Base-by-base conservation (phyloP, 2,329 filamentous ascomycete species). In the Neonectria sp. region DNA sequence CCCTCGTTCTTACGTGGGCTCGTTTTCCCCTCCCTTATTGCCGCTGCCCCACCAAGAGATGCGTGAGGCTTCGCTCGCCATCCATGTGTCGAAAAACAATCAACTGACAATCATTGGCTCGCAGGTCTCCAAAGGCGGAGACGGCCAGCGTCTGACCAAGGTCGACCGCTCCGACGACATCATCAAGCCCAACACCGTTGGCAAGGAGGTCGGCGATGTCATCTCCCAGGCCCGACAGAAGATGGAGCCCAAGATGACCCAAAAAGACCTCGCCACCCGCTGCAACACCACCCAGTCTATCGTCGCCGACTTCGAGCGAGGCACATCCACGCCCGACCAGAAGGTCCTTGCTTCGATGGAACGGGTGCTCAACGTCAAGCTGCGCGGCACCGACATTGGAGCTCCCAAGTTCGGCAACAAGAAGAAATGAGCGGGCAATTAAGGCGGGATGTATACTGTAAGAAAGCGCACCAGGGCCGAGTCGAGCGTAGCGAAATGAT, bases 161-260 rank as follows among this genome's bases (percentile, higher is more conserved):
- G 95, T 99, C 82, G 96, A 98, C 88, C 95, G 95, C 75, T 92
- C 91, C 80, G 95, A 98, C 86, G 96, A 98, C 81, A 97, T 98
- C 84, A 92, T 98, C 84, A 97, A 97, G 86, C 95, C 95, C 79
- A 97, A 97, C 86, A 97, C 94, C 53, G 87, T 98, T 66, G 94
- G 95, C 80, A 87, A 88, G 78, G 87, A 89, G 63, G 94, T 98
- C 72, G 94, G 93, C 77, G 90, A 93, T 73, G 93, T 92, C 72
- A 98, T 98, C 84, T 88, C 90, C 77, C 89, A 92, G 78, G 90
- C 93, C 63, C 93, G 96, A 72, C 91, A 90, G 79, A 90, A 92
- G 80, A 91, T 94, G 80, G 93, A 93, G 83, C 95, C 95, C 83
- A 96, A 97, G 86, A 95, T 98, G 94, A 97, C 95, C 64, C 96